Conservation (phyloP, 2,329 filamentous ascomycete species). For the Ophiostoma montium region DNA sequence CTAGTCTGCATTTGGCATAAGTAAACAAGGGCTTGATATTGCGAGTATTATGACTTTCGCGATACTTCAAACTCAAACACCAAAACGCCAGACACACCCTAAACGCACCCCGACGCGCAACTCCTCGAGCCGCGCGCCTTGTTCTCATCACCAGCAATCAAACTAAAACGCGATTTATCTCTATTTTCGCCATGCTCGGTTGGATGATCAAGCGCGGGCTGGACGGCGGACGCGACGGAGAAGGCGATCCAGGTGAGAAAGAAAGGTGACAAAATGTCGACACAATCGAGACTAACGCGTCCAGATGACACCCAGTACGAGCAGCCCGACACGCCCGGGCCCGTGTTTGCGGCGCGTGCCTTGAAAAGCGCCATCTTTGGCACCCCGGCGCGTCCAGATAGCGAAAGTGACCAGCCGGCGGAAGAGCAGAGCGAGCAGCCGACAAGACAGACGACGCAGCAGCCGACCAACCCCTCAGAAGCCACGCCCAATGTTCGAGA, state of each 20-base stretch:
- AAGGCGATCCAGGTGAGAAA: conserved; percentile 8
- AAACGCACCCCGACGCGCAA: not conserved
- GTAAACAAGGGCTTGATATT: conserved; percentile 15
- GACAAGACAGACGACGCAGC: not conserved
- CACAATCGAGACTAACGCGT: not conserved
- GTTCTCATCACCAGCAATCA: not conserved
- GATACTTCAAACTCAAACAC: not conserved
- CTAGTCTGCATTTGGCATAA: conserved; percentile 15
- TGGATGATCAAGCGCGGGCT: conserved; percentile 41
- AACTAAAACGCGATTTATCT: not conserved
- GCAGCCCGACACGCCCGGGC: conserved; percentile 49
- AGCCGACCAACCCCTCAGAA: not conserved
- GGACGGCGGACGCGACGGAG: conserved; percentile 14
- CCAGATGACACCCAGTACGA: conserved; percentile 35
- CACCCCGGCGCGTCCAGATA: conserved; percentile 30
- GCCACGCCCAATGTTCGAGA: conserved; percentile 12
- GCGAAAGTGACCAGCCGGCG: no score
- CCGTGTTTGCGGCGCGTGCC: conserved; percentile 51
- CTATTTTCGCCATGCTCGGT: conserved; percentile 35
- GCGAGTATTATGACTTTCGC: not conserved
- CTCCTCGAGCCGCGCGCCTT: not conserved
- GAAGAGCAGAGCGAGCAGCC: no score
- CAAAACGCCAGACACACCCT: not conserved
- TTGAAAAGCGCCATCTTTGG: conserved; percentile 51
- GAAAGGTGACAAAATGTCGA: no score